Percentiles rank a stretch among this genome's conserved stretches.
These are phyloP conservation scores for Candida succiphila DNA, from an alignment of 805 yeast genomes.

Conservation along the genomic window DNA sequence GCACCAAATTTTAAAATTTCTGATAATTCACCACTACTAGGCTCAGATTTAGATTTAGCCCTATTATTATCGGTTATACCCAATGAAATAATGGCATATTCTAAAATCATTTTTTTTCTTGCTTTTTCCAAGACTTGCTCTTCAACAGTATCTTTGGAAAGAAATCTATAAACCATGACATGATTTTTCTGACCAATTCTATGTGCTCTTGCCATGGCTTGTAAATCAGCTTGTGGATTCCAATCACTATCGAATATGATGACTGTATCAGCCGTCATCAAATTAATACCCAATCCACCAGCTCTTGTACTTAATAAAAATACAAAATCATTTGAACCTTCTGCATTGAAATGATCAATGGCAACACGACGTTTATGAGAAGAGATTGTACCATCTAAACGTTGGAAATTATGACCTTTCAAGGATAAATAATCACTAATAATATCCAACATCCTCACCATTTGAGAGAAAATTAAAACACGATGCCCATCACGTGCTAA, in stretches of 20 bases:
- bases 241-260: conserved; percentile 97
- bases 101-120: conserved; percentile 94
- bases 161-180: conserved; percentile 94
- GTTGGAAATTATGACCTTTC: conserved; percentile 80
- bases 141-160: conserved; percentile 96
- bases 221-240: conserved; percentile 99
- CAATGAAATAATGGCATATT: conserved; percentile 91
- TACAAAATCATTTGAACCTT: conserved; percentile 84
- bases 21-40: conserved; percentile 73
- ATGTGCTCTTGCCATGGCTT: conserved; percentile 99
- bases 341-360: conserved; percentile 93
- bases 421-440: conserved; percentile 86
- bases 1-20: conserved; percentile 98
- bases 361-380: conserved; percentile 89
- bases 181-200: conserved; percentile 99
- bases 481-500: conserved; percentile 91
- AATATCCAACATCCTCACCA: conserved; percentile 95
- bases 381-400: conserved; percentile 95
- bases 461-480: conserved; percentile 89
- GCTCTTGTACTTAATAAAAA: conserved; percentile 92
- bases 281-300: conserved; percentile 96
- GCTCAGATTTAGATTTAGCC: conserved; percentile 54
- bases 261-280: conserved; percentile 99
- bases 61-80: conserved; percentile 78
- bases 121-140: conserved; percentile 97